A percentile compares a stretch with the other conserved stretches of the same genome.
These are phyloP conservation scores for Hemisphaericaspora lyxosophila DNA, from an alignment of 1,139 yeast species.

Conservation along the genomic window DNA sequence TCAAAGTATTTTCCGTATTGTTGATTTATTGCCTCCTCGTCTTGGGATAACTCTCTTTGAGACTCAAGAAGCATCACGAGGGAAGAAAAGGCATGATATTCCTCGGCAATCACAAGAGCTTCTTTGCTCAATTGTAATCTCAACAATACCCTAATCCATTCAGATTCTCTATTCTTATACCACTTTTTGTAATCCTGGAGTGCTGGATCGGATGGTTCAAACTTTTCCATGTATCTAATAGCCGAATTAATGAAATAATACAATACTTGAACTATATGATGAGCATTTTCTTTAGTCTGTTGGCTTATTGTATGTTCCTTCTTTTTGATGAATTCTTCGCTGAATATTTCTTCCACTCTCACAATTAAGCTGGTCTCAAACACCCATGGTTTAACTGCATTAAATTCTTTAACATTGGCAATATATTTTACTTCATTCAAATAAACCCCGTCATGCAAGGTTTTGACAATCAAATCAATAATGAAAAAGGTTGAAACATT, in stretches of 20 bases:
- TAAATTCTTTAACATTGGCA: constrained; percentile 19
- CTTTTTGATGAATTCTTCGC: constrained; percentile 18
- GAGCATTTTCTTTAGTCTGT: constrained; percentile 17
- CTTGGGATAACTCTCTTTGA: constrained; percentile 40
- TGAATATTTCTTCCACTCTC: constrained; percentile 33
- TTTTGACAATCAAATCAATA: constrained; percentile 32
- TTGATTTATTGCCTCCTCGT: constrained; percentile 18
- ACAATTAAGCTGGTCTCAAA: constrained; percentile 39
- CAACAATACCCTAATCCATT: constrained; percentile 59
- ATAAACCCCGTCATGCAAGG: constrained; percentile 45
- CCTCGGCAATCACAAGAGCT: constrained; percentile 66
- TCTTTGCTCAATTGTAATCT: constrained; percentile 46
- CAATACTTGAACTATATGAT: constrained; percentile 30
- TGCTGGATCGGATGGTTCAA: constrained; percentile 19
- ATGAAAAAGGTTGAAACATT: constrained; percentile 25
- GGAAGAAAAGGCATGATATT: constrained; percentile 63
- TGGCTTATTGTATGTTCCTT: constrained; percentile 10
- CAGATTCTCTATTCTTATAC: constrained; percentile 31
- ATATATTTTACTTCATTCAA: constrained; percentile 40
- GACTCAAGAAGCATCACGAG: constrained; percentile 63
- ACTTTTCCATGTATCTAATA: constrained; percentile 32
- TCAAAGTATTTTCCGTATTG: constrained; percentile 57
- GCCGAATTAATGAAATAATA: constrained; percentile 41
- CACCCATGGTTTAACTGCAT: constrained; percentile 35
- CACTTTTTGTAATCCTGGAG: constrained; percentile 33